Conservation (phyloP, 163 green algal species). For the Prototheca wickerhamii region DNA sequence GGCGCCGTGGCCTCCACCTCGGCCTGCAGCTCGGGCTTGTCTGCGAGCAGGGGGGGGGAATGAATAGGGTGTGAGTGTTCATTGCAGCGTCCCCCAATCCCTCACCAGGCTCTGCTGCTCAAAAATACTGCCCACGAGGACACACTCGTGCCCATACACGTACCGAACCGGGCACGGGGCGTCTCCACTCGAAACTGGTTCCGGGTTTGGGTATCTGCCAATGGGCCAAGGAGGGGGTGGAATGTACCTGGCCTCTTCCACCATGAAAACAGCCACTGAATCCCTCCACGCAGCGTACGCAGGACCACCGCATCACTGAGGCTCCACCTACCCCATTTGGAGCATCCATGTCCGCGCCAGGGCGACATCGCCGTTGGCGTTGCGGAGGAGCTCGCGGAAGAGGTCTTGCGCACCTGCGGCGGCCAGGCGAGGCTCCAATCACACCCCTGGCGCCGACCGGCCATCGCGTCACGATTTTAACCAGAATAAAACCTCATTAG, state of each 20-base stretch:
- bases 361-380: background rate
- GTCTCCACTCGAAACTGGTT: too few species aligned
- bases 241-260: background rate
- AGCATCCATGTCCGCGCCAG: background rate
- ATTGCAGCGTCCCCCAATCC: too few species aligned
- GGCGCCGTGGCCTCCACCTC: conserved; percentile 32
- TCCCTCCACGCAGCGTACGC: background rate
- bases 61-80: too few species aligned
- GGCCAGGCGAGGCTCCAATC: background rate
- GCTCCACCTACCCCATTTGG: conserved; percentile 1
- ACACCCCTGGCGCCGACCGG: background rate
- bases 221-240: too few species aligned
- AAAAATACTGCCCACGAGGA: too few species aligned
- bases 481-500: background rate
- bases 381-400: background rate
- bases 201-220: too few species aligned
- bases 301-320: background rate
- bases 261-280: background rate
- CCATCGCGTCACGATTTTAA: background rate
- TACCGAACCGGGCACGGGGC: too few species aligned
- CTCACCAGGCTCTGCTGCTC: too few species aligned
- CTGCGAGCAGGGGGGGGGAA: background rate
- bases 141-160: too few species aligned
- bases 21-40: background rate
- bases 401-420: background rate